Base-by-base conservation (phyloP, 2,329 filamentous ascomycete genomes). In the Botryosphaeria dothidea region DNA sequence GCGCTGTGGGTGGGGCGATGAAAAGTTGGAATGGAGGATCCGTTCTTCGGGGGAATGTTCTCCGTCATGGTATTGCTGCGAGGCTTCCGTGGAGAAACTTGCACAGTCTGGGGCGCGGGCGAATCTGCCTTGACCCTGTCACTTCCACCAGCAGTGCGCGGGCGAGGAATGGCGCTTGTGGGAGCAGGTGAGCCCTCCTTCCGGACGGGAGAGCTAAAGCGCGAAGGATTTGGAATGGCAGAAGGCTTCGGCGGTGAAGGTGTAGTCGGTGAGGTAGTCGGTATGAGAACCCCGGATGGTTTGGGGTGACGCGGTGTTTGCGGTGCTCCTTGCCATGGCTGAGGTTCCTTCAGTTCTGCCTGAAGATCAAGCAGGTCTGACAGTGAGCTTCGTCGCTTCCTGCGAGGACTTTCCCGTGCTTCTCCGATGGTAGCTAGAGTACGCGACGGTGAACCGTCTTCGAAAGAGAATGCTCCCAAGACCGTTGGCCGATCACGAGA, bases 351-450 rank as follows among this genome's bases (percentile, higher is more conserved):
- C 17, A 57, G 48, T 4, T 86, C 83, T 45, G 84, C 85, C n/a
- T 58, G 54, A 19, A 92, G 81, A 64, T 82, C 84, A 69, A 88
- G 90, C 54, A 98, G 83, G 75, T 98, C 94, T 4, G 93, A 97
- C 46, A 98, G 80, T 27, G 93, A 97, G 79, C 93, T 97, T 74
- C 94, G 89, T 64, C 94, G 86, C 81, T 96, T 97, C 80, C 89
- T 93, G 74, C 86, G 88, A n/a, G 77, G 76, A 68, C 75, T 81
- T 65, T 49, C 62, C 15, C 29, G 73, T 81, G 79, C 75, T 36
- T 81, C 81, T 80, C 79, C 83, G 71, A 83, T 88, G 5, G 68
- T 46, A 38, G 52, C 65, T 2, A 66, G 56, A 13, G 74, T 75
- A 49, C 80, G 80, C 29, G 80, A 75, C 23, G 74, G 78, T 36